Conservation (phyloP, 768 basidiomycete genomes). For the Phlebiopsis flavidoalba region DNA sequence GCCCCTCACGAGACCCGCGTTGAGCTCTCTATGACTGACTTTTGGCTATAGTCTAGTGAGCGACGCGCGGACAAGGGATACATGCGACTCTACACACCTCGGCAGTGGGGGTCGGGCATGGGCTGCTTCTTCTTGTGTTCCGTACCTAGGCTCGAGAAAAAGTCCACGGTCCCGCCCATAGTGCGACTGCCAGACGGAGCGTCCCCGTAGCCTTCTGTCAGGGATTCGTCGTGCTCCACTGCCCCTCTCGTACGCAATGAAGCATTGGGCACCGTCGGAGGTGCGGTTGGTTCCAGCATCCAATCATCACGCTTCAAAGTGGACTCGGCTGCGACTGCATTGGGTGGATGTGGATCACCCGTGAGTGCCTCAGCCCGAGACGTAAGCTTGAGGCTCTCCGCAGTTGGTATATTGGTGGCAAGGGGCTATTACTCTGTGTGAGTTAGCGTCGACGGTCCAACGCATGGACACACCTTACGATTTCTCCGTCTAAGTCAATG, state of each 20-base stretch:
- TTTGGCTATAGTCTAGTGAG: conserved; percentile 39
- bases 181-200: conserved; percentile 39
- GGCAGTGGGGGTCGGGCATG: conserved; percentile 57
- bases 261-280: conserved; percentile 22
- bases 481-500: conserved; percentile 71
- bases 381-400: conserved; percentile 62
- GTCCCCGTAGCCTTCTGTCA: conserved; percentile 67
- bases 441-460: not conserved
- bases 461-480: conserved; percentile 44
- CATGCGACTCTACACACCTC: conserved; percentile 43
- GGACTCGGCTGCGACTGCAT: conserved; percentile 38
- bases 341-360: conserved; percentile 44
- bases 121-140: conserved; percentile 67
- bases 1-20: conserved; percentile 49
- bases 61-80: not conserved
- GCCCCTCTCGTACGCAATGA: conserved; percentile 17
- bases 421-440: conserved; percentile 39
- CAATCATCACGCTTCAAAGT: conserved; percentile 73
- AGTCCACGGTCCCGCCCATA: conserved; percentile 64
- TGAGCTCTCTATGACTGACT: conserved; percentile 59
- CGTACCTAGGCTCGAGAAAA: conserved; percentile 84
- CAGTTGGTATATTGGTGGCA: conserved; percentile 71
- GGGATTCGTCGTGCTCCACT: conserved; percentile 37
- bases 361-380: conserved; percentile 50
- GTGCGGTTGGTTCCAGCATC: conserved; percentile 63